Conservation (phyloP, 805 yeast genomes). For the Barnettozyma populi region DNA sequence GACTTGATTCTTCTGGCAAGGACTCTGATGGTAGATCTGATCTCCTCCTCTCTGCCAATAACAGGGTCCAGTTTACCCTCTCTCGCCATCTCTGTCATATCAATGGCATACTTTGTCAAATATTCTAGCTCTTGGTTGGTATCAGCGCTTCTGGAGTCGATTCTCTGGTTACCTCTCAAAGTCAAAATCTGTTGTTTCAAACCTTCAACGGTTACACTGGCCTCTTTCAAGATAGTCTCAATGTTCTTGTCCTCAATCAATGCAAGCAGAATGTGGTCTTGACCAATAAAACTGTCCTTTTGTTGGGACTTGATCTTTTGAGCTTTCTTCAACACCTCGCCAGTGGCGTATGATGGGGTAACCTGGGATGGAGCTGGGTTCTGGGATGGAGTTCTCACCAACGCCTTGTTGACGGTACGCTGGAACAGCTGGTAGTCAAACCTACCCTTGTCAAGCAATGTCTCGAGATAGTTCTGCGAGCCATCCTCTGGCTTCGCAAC, state of each 20-base stretch:
- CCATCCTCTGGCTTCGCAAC: conserved; percentile 53
- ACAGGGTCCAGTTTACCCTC: conserved; percentile 97
- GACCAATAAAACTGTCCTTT: conserved; percentile 88
- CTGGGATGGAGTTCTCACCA: conserved; percentile 85
- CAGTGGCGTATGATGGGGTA: conserved; percentile 69
- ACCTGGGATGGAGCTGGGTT: conserved; percentile 84
- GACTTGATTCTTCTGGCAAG: conserved; percentile 96
- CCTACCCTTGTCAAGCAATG: conserved; percentile 78
- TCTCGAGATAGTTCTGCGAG: conserved; percentile 64
- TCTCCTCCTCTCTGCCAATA: conserved; percentile 98
- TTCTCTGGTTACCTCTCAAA: conserved; percentile 84
- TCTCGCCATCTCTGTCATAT: conserved; percentile 88
- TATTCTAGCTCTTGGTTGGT: conserved; percentile 82
- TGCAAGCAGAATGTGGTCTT: conserved; percentile 87
- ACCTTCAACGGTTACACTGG: conserved; percentile 59
- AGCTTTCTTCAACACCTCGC: conserved; percentile 69
- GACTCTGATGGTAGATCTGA: conserved; percentile 89
- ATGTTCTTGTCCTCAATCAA: conserved; percentile 73
- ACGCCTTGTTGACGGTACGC: conserved; percentile 70
- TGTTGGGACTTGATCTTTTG: conserved; percentile 76
- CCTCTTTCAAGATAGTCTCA: conserved; percentile 66
- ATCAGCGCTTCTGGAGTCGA: conserved; percentile 92
- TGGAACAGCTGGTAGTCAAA: conserved; percentile 81
- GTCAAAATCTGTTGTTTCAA: conserved; percentile 72
- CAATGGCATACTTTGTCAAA: conserved; percentile 83